These are phyloP conservation scores for Hypoxylon sp. DNA, from an alignment of 2,329 filamentous ascomycete genomes.

Conservation along the genomic window DNA sequence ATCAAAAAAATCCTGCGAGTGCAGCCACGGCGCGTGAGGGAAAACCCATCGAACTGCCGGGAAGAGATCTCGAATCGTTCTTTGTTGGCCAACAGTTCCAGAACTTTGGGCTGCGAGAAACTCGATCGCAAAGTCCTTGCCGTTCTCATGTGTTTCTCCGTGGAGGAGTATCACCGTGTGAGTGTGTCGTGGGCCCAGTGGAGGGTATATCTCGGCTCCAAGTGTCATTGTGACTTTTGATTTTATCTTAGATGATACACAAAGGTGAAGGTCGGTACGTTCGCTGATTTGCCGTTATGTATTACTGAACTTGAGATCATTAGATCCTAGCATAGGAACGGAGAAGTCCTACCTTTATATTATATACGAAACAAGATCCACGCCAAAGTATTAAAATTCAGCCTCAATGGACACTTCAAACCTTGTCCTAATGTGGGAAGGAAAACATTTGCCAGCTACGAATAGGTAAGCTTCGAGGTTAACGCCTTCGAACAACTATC, in stretches of 20 bases:
- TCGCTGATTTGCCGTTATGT: background rate
- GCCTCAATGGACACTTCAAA: background rate
- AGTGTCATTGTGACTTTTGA: background rate
- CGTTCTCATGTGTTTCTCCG: background rate
- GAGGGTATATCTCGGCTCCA: background rate
- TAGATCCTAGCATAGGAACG: background rate
- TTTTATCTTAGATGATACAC: background rate
- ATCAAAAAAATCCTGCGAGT: background rate
- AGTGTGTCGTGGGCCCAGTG: background rate
- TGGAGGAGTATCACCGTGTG: background rate
- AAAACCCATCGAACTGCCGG: conserved; percentile 5
- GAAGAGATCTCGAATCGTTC: background rate
- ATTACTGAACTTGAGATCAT: background rate
- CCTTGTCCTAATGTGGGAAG: background rate
- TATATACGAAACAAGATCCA: background rate
- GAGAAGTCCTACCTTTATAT: background rate
- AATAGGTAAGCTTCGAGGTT: background rate
- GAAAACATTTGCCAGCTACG: background rate
- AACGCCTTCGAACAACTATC: background rate
- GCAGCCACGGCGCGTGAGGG: background rate
- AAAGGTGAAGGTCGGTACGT: background rate
- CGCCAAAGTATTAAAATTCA: background rate
- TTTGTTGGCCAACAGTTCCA: background rate
- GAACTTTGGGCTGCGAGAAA: background rate
- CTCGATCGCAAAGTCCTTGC: background rate